Evolutionary conservation across 805 yeast species (phyloP), one percentile per base, ranked within the genome.

Genomic region (Candida incommunis): DNA sequence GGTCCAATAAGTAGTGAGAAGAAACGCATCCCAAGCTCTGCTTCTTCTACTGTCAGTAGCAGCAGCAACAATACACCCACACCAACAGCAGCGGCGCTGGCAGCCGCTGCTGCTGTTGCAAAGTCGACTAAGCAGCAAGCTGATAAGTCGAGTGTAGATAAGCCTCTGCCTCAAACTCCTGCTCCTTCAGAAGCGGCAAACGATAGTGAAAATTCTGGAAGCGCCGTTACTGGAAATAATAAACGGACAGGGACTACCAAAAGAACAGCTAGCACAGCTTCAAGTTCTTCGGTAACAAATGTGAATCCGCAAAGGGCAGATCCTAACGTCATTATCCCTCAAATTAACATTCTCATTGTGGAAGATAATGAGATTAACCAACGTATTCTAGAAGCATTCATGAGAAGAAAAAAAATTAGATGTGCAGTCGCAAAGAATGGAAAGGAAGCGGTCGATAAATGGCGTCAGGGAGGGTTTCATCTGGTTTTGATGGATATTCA

Each of bases 341-440:
- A 86, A 49, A 80, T 92, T 37, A 85, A 86, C 37, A 95, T 92
- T 1, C 65, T 92, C 44, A 88, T 92, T 35, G 98, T 92, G 7
- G 99, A 92, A 62, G 99, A 92, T 68, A 92, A 92, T 62, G 80
- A 87, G 29, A 88, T 92, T 56, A 92, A 92, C 63, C 94, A 85
- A 64, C 82, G 84, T 42, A 88, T 92, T 70, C 69, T 92, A 60
- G 92, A 88, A 16, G 83, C 94, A 15, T 90, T 87, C 55, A 68
- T 92, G 61, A 74, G 86, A 52, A 82, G 85, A 51, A 90, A 90
- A 56, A 76, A 83, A 47, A 88, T 92, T 24, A 81, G 80, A 40
- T 86, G 80, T 51, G 80, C 80, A 49, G 79, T 87, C 41, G 97
- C 97, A 3, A 81, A 83, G 48, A 90, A 87, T 54, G 99, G 99